Base-by-base conservation (phyloP, 1,139 yeast species). In the Yamadazyma sp. region DNA sequence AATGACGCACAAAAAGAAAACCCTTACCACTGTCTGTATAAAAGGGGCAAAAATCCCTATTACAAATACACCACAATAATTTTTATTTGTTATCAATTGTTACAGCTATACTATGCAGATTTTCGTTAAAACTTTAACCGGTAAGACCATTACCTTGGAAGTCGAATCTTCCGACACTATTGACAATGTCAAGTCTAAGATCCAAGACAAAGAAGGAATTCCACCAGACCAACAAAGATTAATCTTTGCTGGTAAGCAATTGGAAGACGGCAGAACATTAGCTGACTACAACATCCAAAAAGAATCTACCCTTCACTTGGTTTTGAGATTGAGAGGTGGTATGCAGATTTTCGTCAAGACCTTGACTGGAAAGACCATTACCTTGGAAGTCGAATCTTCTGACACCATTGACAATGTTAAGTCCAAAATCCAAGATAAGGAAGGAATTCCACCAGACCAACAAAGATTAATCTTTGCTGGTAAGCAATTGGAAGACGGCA, bases 291-390 rank as follows among this genome's bases (percentile, higher is more conserved):
- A 59, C 50, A 57, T 56, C 29, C 62, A 57, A 46, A 57, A 59
- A 43, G 62, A 53, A 62, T 80, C 85, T 10, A 89, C 96, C 56
- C 73, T 89, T 56, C 96, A 90, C 77, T 82, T 89, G 75, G 96
- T 89, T 62, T 78, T 89, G 54, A 87, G 96, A 81, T 85, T 89
- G 73, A 86, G 96, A 81, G 96, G 96, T 83, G 94, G 94, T 79
- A 89, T 89, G 97, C 97, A 90, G 79, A 89, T 90, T 74, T 90
- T 90, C 78, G 96, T 90, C 75, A 90, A 90, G 76, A 89, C 97
- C 73, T 79, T 90, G 63, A 89, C 97, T 55, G 97, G 97, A 75
- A 90, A 88, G 87, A 89, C 97, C 31, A 64, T 59, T 52, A 65
- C 67, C 43, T 54, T 62, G 45, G 67, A 62, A 52, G 68, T 54